These are phyloP conservation scores for Butyriboletus loyo DNA, from an alignment of 768 basidiomycete genomes.

Conservation along the genomic window DNA sequence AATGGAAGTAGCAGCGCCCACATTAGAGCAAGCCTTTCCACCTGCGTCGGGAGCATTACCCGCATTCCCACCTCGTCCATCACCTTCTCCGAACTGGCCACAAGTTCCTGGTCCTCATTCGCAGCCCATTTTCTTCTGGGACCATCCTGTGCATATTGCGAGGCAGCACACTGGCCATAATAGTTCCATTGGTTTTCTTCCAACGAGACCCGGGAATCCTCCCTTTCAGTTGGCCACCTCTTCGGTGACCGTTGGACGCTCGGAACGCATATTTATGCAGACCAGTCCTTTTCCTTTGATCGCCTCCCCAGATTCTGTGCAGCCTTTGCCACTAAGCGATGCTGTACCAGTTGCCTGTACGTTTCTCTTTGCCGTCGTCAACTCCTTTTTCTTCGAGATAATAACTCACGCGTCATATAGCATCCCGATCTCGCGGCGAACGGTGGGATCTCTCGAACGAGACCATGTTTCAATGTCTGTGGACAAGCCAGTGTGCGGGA, in stretches of 20 bases:
- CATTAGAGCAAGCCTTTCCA: slow-evolving; percentile 1
- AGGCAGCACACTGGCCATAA: background rate
- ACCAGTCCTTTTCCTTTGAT: background rate
- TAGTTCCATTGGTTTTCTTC: background rate
- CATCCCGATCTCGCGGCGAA: slow-evolving; percentile 8
- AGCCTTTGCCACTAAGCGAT: background rate
- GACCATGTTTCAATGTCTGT: slow-evolving; percentile 19
- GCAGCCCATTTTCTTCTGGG: slow-evolving; percentile 4
- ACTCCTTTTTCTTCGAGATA: background rate
- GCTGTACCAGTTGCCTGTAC: slow-evolving; percentile 12
- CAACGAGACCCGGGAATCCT: background rate
- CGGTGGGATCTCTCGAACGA: slow-evolving; percentile 2
- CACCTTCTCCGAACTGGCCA: background rate
- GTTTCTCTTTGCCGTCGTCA: background rate
- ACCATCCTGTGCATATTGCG: background rate
- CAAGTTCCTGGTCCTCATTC: background rate
- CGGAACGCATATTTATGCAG: background rate
- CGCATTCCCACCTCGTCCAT: background rate
- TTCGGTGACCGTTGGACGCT: background rate
- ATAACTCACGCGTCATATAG: slow-evolving; percentile 13
- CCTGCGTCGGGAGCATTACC: background rate
- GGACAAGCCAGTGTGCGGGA: slow-evolving; percentile 16
- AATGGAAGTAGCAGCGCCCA: background rate
- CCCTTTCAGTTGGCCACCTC: background rate
- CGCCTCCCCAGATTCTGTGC: background rate